These are phyloP conservation scores for Plasmodium vivax DNA, from an alignment of 169 alveolate species.

Conservation along the genomic window DNA sequence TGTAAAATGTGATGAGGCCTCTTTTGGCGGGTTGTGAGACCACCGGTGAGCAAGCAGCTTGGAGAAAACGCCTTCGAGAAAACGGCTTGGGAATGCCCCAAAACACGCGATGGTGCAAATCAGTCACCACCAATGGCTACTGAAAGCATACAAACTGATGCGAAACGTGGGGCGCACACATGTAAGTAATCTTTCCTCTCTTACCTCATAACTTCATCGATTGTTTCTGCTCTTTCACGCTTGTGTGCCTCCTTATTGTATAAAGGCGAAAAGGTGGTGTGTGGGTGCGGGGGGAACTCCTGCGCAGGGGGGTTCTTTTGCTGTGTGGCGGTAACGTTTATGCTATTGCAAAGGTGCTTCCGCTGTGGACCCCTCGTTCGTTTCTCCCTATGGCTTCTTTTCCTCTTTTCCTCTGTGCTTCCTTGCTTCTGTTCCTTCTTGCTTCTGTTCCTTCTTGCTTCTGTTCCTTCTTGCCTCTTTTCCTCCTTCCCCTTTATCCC, in stretches of 20 bases:
- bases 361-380: not conserved
- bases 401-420: not conserved
- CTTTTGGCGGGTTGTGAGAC: not conserved
- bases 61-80: not conserved
- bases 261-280: not conserved
- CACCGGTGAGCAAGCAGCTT: not conserved
- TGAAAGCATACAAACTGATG: not conserved
- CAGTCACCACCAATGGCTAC: not conserved
- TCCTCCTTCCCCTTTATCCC: not conserved
- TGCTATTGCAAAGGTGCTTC: not conserved
- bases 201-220: constrained; percentile 31
- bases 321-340: not conserved
- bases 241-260: not conserved
- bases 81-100: not conserved
- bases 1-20: not conserved
- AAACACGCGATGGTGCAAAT: not conserved
- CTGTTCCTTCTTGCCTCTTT: not conserved
- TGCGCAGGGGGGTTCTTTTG: not conserved
- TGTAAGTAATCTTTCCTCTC: not conserved
- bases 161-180: not conserved
- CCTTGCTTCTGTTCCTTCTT: not conserved
- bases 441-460: not conserved
- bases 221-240: not conserved
- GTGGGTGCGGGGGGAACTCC: not conserved
- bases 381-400: not conserved